Evolutionary conservation across 2,329 filamentous ascomycete genomes (phyloP).

Genomic region (Claviceps lovelessii): DNA sequence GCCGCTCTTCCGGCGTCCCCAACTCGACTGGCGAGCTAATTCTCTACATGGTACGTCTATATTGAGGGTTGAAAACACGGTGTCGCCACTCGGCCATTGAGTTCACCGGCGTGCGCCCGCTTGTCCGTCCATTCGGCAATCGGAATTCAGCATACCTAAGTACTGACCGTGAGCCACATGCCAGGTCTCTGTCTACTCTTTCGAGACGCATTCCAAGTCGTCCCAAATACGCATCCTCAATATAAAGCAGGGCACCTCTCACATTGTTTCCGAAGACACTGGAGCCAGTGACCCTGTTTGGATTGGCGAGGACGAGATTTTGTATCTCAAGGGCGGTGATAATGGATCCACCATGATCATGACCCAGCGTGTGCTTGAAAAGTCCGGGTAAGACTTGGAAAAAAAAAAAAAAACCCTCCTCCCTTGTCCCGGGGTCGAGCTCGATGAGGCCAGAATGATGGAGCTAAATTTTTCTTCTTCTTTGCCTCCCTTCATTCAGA

Average conservation of each 20-base stretch:
- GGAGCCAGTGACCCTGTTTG: constrained; percentile 59
- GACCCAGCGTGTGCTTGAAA: constrained; percentile 19
- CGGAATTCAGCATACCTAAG: too few species aligned
- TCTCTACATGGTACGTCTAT: constrained; percentile 44
- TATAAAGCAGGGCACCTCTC: constrained; percentile 49
- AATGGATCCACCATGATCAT: constrained; percentile 34
- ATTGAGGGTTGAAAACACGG: too few species aligned
- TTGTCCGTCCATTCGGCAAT: background rate
- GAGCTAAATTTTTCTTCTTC: background rate
- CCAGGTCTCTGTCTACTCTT: constrained; percentile 61
- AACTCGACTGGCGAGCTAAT: constrained; percentile 51
- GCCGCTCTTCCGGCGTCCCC: constrained; percentile 55
- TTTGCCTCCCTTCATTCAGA: constrained; percentile 11
- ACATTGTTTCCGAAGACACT: constrained; percentile 48
- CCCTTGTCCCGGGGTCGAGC: too few species aligned
- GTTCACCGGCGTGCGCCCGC: background rate
- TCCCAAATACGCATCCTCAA: constrained; percentile 59
- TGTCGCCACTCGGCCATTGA: background rate
- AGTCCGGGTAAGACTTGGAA: constrained; percentile 20
- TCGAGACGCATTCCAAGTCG: constrained; percentile 55
- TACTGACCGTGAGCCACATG: background rate
- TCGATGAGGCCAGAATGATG: too few species aligned
- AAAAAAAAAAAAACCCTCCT: too few species aligned
- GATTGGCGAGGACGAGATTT: constrained; percentile 52
- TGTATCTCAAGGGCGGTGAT: constrained; percentile 37